Conservation (phyloP, 139 green algal species). For the Tetraselmis chui region DNA sequence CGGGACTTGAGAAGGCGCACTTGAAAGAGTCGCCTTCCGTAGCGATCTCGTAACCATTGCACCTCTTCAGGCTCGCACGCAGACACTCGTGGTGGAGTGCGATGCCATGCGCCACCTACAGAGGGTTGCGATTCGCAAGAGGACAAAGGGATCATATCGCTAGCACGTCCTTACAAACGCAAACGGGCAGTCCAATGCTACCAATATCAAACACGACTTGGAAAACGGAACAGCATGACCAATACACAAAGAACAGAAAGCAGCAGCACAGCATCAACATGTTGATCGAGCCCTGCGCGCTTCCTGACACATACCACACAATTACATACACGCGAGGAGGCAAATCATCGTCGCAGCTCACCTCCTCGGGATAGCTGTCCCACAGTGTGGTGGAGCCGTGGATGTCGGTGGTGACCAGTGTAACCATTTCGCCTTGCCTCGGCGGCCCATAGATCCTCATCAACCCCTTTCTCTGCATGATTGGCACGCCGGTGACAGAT, state of each 20-base stretch:
- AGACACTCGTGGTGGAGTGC: slow-evolving; percentile 2
- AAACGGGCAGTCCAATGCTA: too few relatives aligned
- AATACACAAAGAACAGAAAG: too few relatives aligned
- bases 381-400: not conserved
- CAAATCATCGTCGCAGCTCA: too few relatives aligned
- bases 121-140: too few relatives aligned
- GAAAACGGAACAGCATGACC: too few relatives aligned
- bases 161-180: too few relatives aligned
- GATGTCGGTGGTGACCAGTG: slow-evolving; percentile 4
- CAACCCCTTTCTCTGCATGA: slow-evolving; percentile 1
- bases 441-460: not conserved
- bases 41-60: not conserved
- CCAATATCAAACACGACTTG: too few relatives aligned
- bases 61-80: not conserved
- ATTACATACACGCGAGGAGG: too few relatives aligned
- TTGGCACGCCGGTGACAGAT: not conserved
- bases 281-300: too few relatives aligned
- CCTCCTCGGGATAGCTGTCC: not conserved
- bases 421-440: not conserved
- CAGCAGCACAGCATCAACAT: too few relatives aligned
- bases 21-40: slow-evolving; percentile 12
- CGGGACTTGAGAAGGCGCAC: not conserved
- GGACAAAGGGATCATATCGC: too few relatives aligned
- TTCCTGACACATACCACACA: too few relatives aligned
- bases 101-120: not conserved